Base-by-base conservation (phyloP, 768 basidiomycete species). In the Tricholoma matsutake region DNA sequence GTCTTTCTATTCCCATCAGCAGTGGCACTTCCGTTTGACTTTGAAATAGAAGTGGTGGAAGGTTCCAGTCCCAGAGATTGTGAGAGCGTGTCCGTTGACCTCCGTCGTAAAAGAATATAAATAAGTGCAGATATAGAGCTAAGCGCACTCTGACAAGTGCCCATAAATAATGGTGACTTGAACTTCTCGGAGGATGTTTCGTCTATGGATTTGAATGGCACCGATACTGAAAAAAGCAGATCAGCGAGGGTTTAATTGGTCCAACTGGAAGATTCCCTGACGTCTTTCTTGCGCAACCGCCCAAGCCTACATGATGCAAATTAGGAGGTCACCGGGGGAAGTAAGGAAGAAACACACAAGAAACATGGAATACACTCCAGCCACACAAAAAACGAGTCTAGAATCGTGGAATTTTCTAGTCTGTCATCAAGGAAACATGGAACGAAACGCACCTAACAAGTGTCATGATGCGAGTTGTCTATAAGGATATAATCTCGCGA, bases 281-380 rank as follows among this genome's bases (percentile, higher is more conserved):
- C 96, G 72, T 74, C 96, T 82, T 78, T 98, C 97, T 78, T 99
- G 97, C 8, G 94, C 92, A 47, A 96, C 85, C 10, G 92, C 94
- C 94, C 94, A 93, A 54, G 94, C 73, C 92, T 94, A 64, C 7
- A 58, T 25, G 47, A 61, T 18, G 22, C 53, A 53, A 28, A 35
- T 56, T 63, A 37, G 62, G 34, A 67, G 60, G 32, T 52, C 49
- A 4, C 31, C 13, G 11, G 5, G 13, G 49, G 54, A 31, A n/a
- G 29, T 25, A 57, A 41, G n/a, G 61, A 25, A 32, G 56, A 41
- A 58, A 71, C 88, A 74, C 67, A 91, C 91, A 65, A 98, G 79
- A 72, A 97, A 98, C 83, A 94, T 94, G 22, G 89, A 84, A 71
- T 98, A 98, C 49, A 98, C 95, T 57, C 96, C 96, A 8, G 81